Evolutionary conservation across 2,329 filamentous ascomycete species (phyloP), one percentile per base, ranked within the genome.

Genomic region (Amauroascus niger): DNA sequence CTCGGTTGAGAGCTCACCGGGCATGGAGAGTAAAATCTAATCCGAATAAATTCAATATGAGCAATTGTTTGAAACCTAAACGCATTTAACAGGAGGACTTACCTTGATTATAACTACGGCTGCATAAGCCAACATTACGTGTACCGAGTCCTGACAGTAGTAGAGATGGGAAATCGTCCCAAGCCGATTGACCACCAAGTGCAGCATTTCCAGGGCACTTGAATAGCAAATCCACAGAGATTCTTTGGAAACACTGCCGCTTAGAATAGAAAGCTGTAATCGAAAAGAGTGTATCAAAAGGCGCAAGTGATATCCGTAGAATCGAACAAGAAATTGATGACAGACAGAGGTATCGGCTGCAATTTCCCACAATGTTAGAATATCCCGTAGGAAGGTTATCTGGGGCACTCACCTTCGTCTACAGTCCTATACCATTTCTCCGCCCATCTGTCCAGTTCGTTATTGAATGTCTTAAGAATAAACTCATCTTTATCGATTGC

Each of bases 51-150:
- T n/a, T n/a, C n/a, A n/a, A n/a, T n/a, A n/a, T 9, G 6, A 47
- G 24, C 22, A 49, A 49, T 26, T 16, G 16, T 14, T 16, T 2
- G 6, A 13, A 9, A n/a, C n/a, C n/a, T n/a, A n/a, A n/a, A n/a
- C n/a, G n/a, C n/a, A n/a, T n/a, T n/a, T n/a, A n/a, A n/a, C n/a
- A n/a, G n/a, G 26, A 18, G 30, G 33, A 44, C 28, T 28, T 50
- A 59, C 57, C 58, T 71, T 72, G 44, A 71, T 64, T 1, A 71
- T 58, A 50, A 71, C 70, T 2, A 69, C 66, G 11, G 69, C 67
- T n/a, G 67, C 65, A 55, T 73, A 71, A 2, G 70, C 70, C 14
- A 66, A 67, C 70, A 72, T 72, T 13, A 71, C 68, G 56, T 73
- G 70, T 4, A 73, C 61, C 1, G 70, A 71, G 49, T 72, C 70